A percentile compares a stretch with the other conserved stretches of the same genome.
Conservation (phyloP, 768 basidiomycete species). For the Lanmaoa pseudosensibilis region DNA sequence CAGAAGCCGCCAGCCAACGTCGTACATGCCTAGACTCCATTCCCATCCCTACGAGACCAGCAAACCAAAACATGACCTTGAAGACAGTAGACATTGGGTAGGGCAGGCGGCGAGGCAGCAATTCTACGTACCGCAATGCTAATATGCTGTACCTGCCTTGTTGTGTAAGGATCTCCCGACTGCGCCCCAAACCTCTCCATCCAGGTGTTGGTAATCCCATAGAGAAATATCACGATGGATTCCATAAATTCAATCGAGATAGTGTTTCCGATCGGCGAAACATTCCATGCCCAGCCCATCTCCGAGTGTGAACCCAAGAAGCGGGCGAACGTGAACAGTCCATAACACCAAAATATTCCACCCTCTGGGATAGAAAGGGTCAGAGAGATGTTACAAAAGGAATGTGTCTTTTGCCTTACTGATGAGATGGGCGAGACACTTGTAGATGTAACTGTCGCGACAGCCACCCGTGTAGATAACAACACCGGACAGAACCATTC, state of each 20-base stretch:
- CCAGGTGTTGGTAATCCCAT: conserved; percentile 92
- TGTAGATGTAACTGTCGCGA: conserved; percentile 73
- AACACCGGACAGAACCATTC: conserved; percentile 65
- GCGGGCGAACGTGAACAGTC: conserved; percentile 86
- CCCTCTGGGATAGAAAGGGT: conserved; percentile 55
- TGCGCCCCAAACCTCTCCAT: conserved; percentile 92
- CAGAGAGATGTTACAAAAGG: not conserved
- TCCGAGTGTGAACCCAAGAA: conserved; percentile 88
- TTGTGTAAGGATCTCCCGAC: conserved; percentile 80
- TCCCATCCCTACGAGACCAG: conserved; percentile 84
- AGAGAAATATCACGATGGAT: conserved; percentile 78
- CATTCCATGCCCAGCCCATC: conserved; percentile 96
- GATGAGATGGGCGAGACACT: conserved; percentile 88
- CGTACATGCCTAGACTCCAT: conserved; percentile 79
- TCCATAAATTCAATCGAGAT: conserved; percentile 77
- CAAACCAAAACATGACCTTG: conserved; percentile 92
- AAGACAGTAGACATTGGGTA: not conserved
- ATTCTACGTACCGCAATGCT: conserved; percentile 71
- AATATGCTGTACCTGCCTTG: conserved; percentile 93
- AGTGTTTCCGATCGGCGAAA: conserved; percentile 48
- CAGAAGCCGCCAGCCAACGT: conserved; percentile 67
- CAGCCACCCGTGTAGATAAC: conserved; percentile 87
- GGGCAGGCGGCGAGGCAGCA: not conserved
- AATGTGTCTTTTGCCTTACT: conserved; percentile 48
- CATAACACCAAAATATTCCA: conserved; percentile 90